These are phyloP conservation scores for Collariella sp. DNA, from an alignment of 495 filamentous ascomycete species.

Conservation along the genomic window DNA sequence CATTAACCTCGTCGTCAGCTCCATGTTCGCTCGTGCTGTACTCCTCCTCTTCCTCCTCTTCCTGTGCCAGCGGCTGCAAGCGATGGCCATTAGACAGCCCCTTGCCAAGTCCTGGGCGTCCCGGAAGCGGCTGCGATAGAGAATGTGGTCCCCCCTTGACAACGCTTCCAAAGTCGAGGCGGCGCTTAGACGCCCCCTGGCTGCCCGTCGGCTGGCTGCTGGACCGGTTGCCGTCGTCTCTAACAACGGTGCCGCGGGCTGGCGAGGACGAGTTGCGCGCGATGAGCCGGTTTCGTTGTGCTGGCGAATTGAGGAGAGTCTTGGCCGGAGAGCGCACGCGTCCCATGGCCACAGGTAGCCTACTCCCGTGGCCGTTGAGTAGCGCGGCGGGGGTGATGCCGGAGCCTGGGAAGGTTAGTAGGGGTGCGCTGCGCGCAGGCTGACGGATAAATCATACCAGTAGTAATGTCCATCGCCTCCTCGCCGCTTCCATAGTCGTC, in stretches of 20 bases:
- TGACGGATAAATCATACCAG: slow-evolving; percentile 22
- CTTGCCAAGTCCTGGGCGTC: neutral
- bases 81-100: slow-evolving; percentile 5
- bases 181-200: slow-evolving; percentile 20
- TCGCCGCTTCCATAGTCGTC: slow-evolving; percentile 24
- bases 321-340: slow-evolving; percentile 47
- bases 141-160: slow-evolving; percentile 15
- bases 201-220: slow-evolving; percentile 16
- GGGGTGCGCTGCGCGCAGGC: too few species aligned
- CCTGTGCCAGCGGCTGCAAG: slow-evolving; percentile 8
- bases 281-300: slow-evolving; percentile 39
- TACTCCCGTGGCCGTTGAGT: slow-evolving; percentile 26
- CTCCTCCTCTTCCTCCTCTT: slow-evolving; percentile 24
- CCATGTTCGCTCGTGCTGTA: slow-evolving; percentile 16
- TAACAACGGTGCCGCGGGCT: slow-evolving; percentile 5
- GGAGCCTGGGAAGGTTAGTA: slow-evolving; percentile 14
- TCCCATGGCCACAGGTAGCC: slow-evolving; percentile 41
- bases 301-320: slow-evolving; percentile 48
- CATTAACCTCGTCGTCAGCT: slow-evolving; percentile 13
- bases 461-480: slow-evolving; percentile 38
- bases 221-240: slow-evolving; percentile 7
- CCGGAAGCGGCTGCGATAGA: slow-evolving; percentile 17
- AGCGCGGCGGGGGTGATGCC: slow-evolving; percentile 25
- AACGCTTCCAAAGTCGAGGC: slow-evolving; percentile 34
- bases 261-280: slow-evolving; percentile 38